Evolutionary conservation across 768 basidiomycete species (phyloP).

Genomic region (Mycena amicta): DNA sequence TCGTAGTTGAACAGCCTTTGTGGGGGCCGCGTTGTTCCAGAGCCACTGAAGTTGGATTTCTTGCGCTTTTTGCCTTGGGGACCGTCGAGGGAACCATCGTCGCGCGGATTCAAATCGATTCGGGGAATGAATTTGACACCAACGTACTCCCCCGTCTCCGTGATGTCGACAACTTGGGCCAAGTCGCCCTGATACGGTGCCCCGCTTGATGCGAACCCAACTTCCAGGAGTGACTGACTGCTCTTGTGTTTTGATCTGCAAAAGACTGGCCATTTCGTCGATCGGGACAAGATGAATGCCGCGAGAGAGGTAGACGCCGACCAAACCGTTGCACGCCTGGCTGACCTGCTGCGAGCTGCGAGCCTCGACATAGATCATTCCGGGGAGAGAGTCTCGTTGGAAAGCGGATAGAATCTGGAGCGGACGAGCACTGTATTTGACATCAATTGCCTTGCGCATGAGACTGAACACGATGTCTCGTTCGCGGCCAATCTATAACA

Average conservation of each 20-base stretch:
- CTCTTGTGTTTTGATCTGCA: constrained; percentile 96
- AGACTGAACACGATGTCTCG: constrained; percentile 92
- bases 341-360: constrained; percentile 83
- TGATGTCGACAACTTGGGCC: constrained; percentile 92
- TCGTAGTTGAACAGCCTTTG: constrained; percentile 94
- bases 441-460: constrained; percentile 89
- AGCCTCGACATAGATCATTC: constrained; percentile 97
- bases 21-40: constrained; percentile 77
- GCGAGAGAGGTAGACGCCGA: constrained; percentile 86
- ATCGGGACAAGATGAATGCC: constrained; percentile 88
- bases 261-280: constrained; percentile 95
- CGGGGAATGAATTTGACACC: constrained; percentile 95
- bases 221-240: constrained; percentile 79
- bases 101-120: constrained; percentile 92
- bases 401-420: constrained; percentile 92
- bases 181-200: constrained; percentile 94
- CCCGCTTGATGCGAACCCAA: constrained; percentile 95
- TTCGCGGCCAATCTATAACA: constrained; percentile 80
- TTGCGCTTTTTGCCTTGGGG: constrained; percentile 88
- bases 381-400: constrained; percentile 91
- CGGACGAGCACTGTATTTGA: constrained; percentile 76
- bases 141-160: constrained; percentile 90
- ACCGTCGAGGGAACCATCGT: constrained; percentile 63
- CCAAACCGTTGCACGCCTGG: constrained; percentile 84
- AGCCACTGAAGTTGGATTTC: constrained; percentile 51